phyloP scores from a whole-genome alignment of 495 filamentous ascomycete genomes.

The Gamarada debralockiae region DNA sequence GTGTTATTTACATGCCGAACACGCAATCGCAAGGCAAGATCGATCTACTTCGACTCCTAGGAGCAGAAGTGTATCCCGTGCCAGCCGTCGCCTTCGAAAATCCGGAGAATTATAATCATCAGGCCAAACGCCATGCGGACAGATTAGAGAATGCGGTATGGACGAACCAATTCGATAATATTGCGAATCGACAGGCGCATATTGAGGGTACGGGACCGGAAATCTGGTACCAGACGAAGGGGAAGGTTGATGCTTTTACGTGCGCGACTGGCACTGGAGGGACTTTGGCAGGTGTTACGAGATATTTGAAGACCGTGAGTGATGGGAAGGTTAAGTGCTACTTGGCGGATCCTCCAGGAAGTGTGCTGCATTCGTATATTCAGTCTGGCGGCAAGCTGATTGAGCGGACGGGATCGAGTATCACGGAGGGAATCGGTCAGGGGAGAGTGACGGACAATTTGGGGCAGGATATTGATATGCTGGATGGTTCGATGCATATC shows the following conservation, averaged over 20 bases:
- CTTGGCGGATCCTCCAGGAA: constrained; percentile 91
- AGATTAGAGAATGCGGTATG: constrained; percentile 84
- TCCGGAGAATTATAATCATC: constrained; percentile 96
- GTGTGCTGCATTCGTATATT: constrained; percentile 89
- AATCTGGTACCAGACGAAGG: constrained; percentile 91
- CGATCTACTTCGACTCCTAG: constrained; percentile 84
- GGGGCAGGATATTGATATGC: constrained; percentile 71
- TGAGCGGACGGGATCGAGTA: constrained; percentile 82
- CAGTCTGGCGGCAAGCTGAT: constrained; percentile 74
- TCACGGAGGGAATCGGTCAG: constrained; percentile 97
- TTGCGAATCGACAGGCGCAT: constrained; percentile 88
- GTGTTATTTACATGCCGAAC: constrained; percentile 99
- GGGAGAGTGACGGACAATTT: constrained; percentile 96
- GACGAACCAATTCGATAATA: constrained; percentile 99
- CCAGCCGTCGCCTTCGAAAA: constrained; percentile 96
- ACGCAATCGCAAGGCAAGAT: constrained; percentile 98
- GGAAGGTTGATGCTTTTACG: constrained; percentile 88
- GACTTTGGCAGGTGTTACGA: constrained; percentile 83
- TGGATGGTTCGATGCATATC: constrained; percentile 86
- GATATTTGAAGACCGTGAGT: constrained; percentile 83
- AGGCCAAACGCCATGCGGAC: constrained; percentile 86
- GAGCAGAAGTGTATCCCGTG: constrained; percentile 97
- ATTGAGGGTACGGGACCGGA: constrained; percentile 97
- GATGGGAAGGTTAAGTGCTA: constrained; percentile 80
- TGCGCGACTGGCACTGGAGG: constrained; percentile 93